Evolutionary conservation across 495 filamentous ascomycete species (phyloP).

Genomic region (Physcia stellaris): DNA sequence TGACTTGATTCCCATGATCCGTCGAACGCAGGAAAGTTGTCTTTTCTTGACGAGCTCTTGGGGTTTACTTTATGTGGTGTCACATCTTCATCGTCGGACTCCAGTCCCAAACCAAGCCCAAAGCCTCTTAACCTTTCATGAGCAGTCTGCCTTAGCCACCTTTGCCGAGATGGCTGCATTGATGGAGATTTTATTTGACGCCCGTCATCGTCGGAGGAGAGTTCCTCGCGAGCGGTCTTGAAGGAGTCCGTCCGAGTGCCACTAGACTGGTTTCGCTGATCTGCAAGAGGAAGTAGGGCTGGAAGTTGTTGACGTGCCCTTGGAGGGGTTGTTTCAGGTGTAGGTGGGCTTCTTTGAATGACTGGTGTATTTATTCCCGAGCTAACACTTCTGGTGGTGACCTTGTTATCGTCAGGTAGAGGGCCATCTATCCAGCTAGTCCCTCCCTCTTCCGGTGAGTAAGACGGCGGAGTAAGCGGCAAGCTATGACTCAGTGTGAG

Average conservation of each 20-base stretch:
- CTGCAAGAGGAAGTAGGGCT: constrained; percentile 27
- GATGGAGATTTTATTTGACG: constrained; percentile 34
- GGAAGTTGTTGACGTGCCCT: constrained; percentile 31
- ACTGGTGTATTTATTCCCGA: constrained; percentile 38
- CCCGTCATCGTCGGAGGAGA: constrained; percentile 49
- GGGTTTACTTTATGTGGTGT: constrained; percentile 6
- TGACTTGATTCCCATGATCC: constrained; percentile 21
- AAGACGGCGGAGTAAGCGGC: constrained; percentile 14
- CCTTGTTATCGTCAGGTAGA: no score
- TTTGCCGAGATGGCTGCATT: constrained; percentile 22
- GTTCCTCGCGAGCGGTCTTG: constrained; percentile 53
- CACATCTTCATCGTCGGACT: constrained; percentile 21
- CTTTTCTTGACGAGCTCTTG: constrained; percentile 1
- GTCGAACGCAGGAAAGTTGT: constrained; percentile 16
- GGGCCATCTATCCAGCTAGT: no score
- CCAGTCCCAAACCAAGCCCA: constrained; percentile 38
- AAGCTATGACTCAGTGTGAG: constrained; percentile 4
- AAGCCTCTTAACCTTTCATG: constrained; percentile 19
- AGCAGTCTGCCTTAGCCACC: constrained; percentile 9
- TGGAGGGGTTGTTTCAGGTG: constrained; percentile 60
- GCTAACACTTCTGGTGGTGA: constrained; percentile 12
- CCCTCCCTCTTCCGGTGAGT: constrained; percentile 10
- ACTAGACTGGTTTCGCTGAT: constrained; percentile 25
- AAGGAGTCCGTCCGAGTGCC: constrained; percentile 62
- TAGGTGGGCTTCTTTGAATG: constrained; percentile 54